Percentiles rank a stretch among this genome's conserved stretches.
These are phyloP conservation scores for Cytospora piceae DNA, from an alignment of 2,329 filamentous ascomycete species.

Conservation along the genomic window DNA sequence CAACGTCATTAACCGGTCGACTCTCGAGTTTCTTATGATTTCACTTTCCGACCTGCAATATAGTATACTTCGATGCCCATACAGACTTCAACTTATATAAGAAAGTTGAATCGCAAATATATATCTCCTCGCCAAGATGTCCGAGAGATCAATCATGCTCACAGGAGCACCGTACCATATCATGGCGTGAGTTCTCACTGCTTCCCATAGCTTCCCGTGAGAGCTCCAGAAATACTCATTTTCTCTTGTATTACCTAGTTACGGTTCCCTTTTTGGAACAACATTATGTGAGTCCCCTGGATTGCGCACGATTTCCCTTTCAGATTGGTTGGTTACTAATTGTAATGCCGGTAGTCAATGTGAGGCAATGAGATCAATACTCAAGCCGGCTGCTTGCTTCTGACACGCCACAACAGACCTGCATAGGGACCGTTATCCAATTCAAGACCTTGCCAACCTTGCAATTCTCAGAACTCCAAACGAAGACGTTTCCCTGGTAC, in stretches of 20 bases:
- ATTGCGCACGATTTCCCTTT: neutral
- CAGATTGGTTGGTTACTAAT: constrained; percentile 1
- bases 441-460: constrained; percentile 77
- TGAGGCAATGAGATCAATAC: constrained; percentile 1
- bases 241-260: constrained; percentile 57
- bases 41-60: neutral
- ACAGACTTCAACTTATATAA: neutral
- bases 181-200: constrained; percentile 58
- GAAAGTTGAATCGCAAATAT: neutral
- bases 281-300: constrained; percentile 73
- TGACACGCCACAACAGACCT: constrained; percentile 58
- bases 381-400: neutral
- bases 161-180: constrained; percentile 77
- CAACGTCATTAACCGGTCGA: constrained; percentile 13
- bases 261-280: constrained; percentile 84
- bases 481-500: constrained; percentile 83
- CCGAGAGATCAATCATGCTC: constrained; percentile 54
- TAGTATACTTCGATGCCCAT: neutral
- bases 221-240: constrained; percentile 22
- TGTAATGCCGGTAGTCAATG: constrained; percentile 23
- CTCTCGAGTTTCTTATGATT: neutral
- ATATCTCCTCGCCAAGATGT: constrained; percentile 43
- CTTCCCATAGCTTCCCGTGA: neutral
- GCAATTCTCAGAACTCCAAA: constrained; percentile 81
- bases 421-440: constrained; percentile 73